Conservation (phyloP, 495 filamentous ascomycete species). For the Rhypophila decipiens region DNA sequence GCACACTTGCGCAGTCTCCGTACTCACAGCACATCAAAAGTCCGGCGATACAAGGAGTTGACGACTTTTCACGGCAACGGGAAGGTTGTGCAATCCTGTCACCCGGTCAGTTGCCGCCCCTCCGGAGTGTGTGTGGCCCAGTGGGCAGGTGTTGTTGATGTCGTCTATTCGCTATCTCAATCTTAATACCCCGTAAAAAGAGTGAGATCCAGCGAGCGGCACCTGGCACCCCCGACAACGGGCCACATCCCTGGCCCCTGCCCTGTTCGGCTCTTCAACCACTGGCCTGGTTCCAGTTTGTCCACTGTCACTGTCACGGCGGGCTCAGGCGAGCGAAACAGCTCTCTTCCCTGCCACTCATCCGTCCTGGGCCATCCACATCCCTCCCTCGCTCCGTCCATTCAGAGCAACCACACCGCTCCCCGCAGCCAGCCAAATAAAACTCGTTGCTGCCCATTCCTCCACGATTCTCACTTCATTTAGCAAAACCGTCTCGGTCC, state of each 20-base stretch:
- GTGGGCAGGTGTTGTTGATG: too few species aligned
- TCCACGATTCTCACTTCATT: conserved; percentile 25
- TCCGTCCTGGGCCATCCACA: background rate
- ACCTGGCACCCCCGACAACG: background rate
- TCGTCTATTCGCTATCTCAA: too few species aligned
- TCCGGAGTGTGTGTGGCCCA: conserved; percentile 2
- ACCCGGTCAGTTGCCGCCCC: conserved; percentile 19
- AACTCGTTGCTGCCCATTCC: conserved; percentile 28
- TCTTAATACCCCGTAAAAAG: conserved; percentile 8
- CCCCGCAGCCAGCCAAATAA: conserved; percentile 32
- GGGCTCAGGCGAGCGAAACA: conserved; percentile 10
- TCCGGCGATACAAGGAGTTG: too few species aligned
- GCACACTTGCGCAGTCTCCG: too few species aligned
- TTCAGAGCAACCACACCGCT: conserved; percentile 16
- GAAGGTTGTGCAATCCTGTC: conserved; percentile 16
- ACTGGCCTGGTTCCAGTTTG: background rate
- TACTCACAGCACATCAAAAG: too few species aligned
- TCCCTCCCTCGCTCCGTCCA: conserved; percentile 12
- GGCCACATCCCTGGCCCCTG: conserved; percentile 2
- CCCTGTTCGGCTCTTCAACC: background rate
- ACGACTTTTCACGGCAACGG: too few species aligned
- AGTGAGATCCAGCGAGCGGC: background rate
- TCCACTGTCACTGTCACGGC: background rate
- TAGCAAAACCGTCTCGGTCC: conserved; percentile 17
- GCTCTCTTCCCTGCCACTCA: conserved; percentile 18